A percentile compares a stretch with the other conserved stretches of the same genome.
phyloP scores from a whole-genome alignment of 23 red algal species.

The Cyanidium caldarium region DNA sequence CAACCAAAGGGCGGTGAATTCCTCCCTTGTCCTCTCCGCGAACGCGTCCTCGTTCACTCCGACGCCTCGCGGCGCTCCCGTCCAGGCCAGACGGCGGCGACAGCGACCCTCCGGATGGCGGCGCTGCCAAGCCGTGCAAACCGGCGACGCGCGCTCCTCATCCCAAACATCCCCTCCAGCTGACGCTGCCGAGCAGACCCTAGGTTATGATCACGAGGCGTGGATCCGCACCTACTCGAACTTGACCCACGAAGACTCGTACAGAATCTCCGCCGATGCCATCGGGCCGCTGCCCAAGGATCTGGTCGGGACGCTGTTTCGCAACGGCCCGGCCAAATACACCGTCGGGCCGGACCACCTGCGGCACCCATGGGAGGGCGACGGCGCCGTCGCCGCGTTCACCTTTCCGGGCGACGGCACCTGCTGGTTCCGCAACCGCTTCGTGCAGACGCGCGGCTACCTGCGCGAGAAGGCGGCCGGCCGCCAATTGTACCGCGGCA shows the following conservation, averaged over 20 bases:
- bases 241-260: neutral
- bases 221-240: neutral
- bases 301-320: slow-evolving; percentile 15
- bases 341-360: slow-evolving; percentile 4
- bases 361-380: slow-evolving; percentile 23
- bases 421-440: slow-evolving; percentile 22
- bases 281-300: slow-evolving; percentile 1
- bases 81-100: too few relatives aligned
- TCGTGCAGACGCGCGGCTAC: slow-evolving; percentile 11
- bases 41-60: too few relatives aligned
- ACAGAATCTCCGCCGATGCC: neutral
- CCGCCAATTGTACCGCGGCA: slow-evolving; percentile 4
- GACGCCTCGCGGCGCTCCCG: too few relatives aligned
- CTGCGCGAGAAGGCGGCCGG: slow-evolving; percentile 5
- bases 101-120: too few relatives aligned
- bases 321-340: slow-evolving; percentile 16
- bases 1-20: too few relatives aligned
- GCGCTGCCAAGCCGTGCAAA: too few relatives aligned
- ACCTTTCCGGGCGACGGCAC: slow-evolving; percentile 10
- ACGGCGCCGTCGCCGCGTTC: slow-evolving; percentile 16
- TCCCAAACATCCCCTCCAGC: too few relatives aligned
- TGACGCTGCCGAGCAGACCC: too few relatives aligned
- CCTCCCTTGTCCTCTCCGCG: too few relatives aligned
- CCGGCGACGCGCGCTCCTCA: too few relatives aligned
- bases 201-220: neutral